Base-by-base conservation (phyloP, 768 basidiomycete genomes). In the Boletellus ananiceps region DNA sequence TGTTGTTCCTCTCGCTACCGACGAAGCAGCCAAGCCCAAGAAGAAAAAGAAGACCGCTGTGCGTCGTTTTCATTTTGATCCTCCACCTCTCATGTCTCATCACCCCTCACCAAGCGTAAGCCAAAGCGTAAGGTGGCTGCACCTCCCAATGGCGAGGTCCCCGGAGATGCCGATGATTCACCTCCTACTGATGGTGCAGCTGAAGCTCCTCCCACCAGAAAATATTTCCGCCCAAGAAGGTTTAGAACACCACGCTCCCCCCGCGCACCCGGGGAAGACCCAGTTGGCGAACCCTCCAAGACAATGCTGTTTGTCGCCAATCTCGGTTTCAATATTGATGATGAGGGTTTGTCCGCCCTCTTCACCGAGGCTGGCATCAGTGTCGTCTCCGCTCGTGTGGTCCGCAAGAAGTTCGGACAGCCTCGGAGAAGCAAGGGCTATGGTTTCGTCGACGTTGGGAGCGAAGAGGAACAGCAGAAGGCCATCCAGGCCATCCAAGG, bases 241-340 rank as follows among this genome's bases (percentile, higher is more conserved):
- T 71, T 75, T 58, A 83, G 73, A 61, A 61, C 71, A 18, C 77
- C 78, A 46, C 86, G 83, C 47, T 64, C 77, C 47, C 70, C 75
- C 45, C 89, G 89, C 61, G 79, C 87, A 25, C 80, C 76, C 27
- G 91, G 89, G 46, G 86, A 92, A 69, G 87, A 88, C 52, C 92
- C 93, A 25, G 75, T 73, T 46, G 93, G 93, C 61, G 91, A 92
- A 67, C 90, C 86, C 27, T 93, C 90, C 66, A 86, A 86, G 76
- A 87, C 78, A 49, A 83, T 90, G 73, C 77, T 97, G 57, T 97
- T 97, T 62, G 93, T 97, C 59, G 95, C 94, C 73, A 98, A 98
- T 76, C 91, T 98, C 52, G 91, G 93, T 39, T 98, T 97, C 82
- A 84, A 73, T 67, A 82, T 97, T 55, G 89, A 91, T 50, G 94